A percentile compares a stretch with the other conserved stretches of the same genome.
Evolutionary conservation across 2,329 filamentous ascomycete genomes (phyloP).

Genomic region (Calonectria crousiana): DNA sequence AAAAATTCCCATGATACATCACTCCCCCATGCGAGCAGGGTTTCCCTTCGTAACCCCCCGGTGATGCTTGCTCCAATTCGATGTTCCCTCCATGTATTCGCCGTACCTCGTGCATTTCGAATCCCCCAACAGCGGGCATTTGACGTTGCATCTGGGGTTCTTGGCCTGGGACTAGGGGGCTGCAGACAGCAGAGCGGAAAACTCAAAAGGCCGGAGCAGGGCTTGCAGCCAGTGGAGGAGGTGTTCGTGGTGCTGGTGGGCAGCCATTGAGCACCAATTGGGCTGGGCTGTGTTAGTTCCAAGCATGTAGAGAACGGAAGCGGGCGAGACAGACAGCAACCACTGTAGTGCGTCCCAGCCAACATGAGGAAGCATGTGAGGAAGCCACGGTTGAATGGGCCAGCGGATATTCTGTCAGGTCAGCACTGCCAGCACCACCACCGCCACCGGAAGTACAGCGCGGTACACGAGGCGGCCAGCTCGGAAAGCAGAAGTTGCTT

Average conservation of each 20-base stretch:
- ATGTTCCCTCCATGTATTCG: constrained; percentile 1
- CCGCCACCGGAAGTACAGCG: constrained; percentile 12
- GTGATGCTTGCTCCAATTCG: constrained; percentile 18
- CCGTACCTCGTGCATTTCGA: neutral
- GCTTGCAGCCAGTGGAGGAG: constrained; percentile 27
- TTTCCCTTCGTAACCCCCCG: constrained; percentile 1
- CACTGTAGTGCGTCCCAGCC: neutral
- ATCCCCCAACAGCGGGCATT: constrained; percentile 18
- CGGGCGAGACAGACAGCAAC: neutral
- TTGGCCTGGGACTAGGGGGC: constrained; percentile 9
- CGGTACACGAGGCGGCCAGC: constrained; percentile 8
- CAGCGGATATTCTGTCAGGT: neutral
- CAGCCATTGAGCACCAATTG: constrained; percentile 21
- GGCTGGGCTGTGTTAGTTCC: neutral
- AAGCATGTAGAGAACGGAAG: constrained; percentile 1
- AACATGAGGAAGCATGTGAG: constrained; percentile 9
- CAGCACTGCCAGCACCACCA: neutral
- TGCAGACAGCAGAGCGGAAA: constrained; percentile 8
- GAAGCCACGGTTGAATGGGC: constrained; percentile 3
- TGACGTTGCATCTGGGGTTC: constrained; percentile 26
- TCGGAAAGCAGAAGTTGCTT: constrained; percentile 19
- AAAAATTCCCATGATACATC: constrained; percentile 17
- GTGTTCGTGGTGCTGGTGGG: constrained; percentile 18
- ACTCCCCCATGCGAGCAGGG: constrained; percentile 8
- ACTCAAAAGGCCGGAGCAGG: neutral